Conservation (phyloP, 805 yeast species). For the Myxozyma vanderwaltii region DNA sequence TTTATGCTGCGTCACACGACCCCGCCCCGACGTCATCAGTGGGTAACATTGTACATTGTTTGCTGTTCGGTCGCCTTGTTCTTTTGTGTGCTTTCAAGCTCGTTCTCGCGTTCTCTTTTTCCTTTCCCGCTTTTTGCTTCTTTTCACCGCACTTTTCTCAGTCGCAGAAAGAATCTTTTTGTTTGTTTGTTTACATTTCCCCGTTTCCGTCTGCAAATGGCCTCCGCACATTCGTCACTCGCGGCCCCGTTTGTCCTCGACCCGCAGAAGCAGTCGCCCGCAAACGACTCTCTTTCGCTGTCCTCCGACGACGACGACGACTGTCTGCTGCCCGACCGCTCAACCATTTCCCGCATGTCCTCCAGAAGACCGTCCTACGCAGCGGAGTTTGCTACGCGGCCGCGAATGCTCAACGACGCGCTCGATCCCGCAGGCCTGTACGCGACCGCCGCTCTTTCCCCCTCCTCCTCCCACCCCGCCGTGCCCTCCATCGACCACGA, state of each 20-base stretch:
- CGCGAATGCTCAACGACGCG: conserved; percentile 29
- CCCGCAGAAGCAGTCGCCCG: conserved; percentile 4
- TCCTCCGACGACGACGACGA: conserved; percentile 24
- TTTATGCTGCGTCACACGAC: conserved; percentile 13
- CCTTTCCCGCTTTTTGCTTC: not conserved
- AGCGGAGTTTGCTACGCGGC: conserved; percentile 55
- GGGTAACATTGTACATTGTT: conserved; percentile 7
- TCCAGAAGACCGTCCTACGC: conserved; percentile 69
- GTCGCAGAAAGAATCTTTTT: not conserved
- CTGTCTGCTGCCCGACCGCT: not conserved
- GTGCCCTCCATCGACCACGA: conserved; percentile 24
- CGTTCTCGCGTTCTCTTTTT: not conserved
- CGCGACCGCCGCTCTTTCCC: conserved; percentile 17
- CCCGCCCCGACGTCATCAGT: conserved; percentile 18
- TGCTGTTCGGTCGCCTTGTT: not conserved
- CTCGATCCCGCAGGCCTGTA: not conserved
- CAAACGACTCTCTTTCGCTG: conserved; percentile 14
- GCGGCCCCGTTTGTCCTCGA: conserved; percentile 1
- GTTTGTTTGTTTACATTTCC: not conserved
- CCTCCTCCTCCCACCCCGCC: conserved; percentile 27
- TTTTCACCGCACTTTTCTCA: not conserved
- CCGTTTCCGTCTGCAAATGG: not conserved
- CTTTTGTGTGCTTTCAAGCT: not conserved
- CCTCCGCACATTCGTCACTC: not conserved
- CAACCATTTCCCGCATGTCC: conserved; percentile 56